Evolutionary conservation across 441 rosid species (phyloP).

Genomic region (Omphalea diandra): DNA sequence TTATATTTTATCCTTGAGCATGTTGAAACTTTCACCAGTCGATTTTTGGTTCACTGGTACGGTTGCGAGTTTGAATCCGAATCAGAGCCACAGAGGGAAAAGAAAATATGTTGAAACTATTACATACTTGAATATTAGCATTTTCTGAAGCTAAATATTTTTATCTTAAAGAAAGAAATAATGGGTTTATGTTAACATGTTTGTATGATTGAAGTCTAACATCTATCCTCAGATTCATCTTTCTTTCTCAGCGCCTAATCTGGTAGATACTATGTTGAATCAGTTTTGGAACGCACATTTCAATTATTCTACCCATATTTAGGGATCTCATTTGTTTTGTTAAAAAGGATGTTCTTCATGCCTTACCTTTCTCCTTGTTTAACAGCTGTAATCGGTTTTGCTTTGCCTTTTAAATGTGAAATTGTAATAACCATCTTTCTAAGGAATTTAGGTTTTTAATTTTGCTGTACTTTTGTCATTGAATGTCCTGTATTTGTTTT

Average conservation of each 20-base stretch:
- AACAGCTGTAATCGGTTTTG: background rate
- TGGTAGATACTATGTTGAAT: background rate
- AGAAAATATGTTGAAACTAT: no score
- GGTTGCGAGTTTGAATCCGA: no score
- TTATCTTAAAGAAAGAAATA: no score
- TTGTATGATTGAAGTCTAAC: background rate
- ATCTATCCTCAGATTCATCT: background rate
- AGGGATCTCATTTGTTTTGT: background rate
- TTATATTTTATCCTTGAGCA: no score
- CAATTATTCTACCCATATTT: background rate
- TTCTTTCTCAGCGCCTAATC: background rate
- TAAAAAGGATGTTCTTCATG: background rate
- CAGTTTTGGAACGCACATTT: background rate
- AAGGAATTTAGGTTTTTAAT: background rate
- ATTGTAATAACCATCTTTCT: background rate
- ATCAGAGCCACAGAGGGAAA: no score
- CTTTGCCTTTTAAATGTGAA: background rate
- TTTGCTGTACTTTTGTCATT: background rate
- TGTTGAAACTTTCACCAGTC: no score
- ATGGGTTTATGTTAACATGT: background rate
- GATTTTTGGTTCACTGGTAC: no score
- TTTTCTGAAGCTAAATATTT: no score
- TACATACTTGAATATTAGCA: no score
- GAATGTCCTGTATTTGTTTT: background rate
- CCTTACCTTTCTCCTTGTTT: background rate